These are phyloP conservation scores for Sugiyamaella pinicola DNA, from an alignment of 1,139 yeast genomes.

Conservation along the genomic window DNA sequence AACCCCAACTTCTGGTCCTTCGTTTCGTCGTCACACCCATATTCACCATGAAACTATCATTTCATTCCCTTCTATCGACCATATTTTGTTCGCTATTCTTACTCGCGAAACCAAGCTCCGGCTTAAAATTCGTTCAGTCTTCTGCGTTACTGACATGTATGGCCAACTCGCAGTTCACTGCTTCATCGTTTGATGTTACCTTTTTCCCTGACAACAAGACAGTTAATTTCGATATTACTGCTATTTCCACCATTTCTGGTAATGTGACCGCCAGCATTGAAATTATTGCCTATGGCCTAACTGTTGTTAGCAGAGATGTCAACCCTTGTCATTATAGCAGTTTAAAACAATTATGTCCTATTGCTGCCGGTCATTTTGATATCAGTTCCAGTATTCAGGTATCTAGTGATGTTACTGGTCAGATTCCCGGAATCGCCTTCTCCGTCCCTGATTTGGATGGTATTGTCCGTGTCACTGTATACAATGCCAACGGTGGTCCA, in stretches of 20 bases:
- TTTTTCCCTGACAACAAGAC: constrained; percentile 67
- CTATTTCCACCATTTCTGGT: constrained; percentile 77
- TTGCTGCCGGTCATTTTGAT: constrained; percentile 84
- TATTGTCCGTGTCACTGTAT: constrained; percentile 73
- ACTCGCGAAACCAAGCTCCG: constrained; percentile 19
- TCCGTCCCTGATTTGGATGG: constrained; percentile 96
- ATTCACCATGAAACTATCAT: background rate
- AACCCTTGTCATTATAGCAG: constrained; percentile 59
- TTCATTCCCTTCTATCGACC: background rate
- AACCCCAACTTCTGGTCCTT: background rate
- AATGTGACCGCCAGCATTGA: constrained; percentile 67
- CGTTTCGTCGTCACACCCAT: background rate
- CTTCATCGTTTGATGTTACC: constrained; percentile 77
- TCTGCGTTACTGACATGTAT: constrained; percentile 89
- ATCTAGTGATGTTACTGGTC: constrained; percentile 43
- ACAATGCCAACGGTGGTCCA: constrained; percentile 48
- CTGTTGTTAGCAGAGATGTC: constrained; percentile 56
- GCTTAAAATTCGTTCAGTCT: constrained; percentile 48
- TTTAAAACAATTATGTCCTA: constrained; percentile 68
- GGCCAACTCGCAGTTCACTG: constrained; percentile 85
- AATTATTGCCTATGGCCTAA: constrained; percentile 84
- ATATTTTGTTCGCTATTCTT: background rate
- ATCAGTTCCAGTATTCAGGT: constrained; percentile 55
- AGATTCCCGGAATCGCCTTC: constrained; percentile 81
- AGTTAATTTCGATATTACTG: constrained; percentile 68